These are phyloP conservation scores for Yamadazyma taylorii DNA, from an alignment of 1,139 yeast species.

Conservation along the genomic window DNA sequence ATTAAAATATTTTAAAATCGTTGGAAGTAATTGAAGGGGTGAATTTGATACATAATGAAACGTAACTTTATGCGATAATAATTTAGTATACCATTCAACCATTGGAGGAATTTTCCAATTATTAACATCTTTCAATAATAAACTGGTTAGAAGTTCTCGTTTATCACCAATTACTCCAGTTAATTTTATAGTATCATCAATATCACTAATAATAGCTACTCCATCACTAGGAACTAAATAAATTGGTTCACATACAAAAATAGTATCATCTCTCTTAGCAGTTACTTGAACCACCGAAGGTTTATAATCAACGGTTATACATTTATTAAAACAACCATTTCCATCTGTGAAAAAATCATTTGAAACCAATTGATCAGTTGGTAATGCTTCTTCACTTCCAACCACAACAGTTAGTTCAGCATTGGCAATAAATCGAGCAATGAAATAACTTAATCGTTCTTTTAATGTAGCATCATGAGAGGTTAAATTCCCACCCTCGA, in stretches of 20 bases:
- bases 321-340: slow-evolving; percentile 57
- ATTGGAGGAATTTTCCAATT: slow-evolving; percentile 75
- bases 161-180: slow-evolving; percentile 92
- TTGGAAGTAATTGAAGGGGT: slow-evolving; percentile 84
- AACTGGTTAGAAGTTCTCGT: slow-evolving; percentile 74
- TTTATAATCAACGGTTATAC: slow-evolving; percentile 49
- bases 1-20: slow-evolving; percentile 59
- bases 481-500: neutral
- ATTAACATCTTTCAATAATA: slow-evolving; percentile 63
- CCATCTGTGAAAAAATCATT: slow-evolving; percentile 48
- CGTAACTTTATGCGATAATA: slow-evolving; percentile 43
- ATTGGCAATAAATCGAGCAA: slow-evolving; percentile 57
- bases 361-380: slow-evolving; percentile 22
- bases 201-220: slow-evolving; percentile 80
- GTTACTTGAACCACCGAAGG: slow-evolving; percentile 52
- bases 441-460: slow-evolving; percentile 58
- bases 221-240: slow-evolving; percentile 49
- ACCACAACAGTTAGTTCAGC: slow-evolving; percentile 52
- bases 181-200: slow-evolving; percentile 88
- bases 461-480: slow-evolving; percentile 42
- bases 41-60: slow-evolving; percentile 94
- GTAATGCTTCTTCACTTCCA: slow-evolving; percentile 40
- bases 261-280: slow-evolving; percentile 43
- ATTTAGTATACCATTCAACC: slow-evolving; percentile 61
- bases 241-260: slow-evolving; percentile 47